Conservation (phyloP, 2,329 filamentous ascomycete genomes). For the Pestalotiopsis sp. region DNA sequence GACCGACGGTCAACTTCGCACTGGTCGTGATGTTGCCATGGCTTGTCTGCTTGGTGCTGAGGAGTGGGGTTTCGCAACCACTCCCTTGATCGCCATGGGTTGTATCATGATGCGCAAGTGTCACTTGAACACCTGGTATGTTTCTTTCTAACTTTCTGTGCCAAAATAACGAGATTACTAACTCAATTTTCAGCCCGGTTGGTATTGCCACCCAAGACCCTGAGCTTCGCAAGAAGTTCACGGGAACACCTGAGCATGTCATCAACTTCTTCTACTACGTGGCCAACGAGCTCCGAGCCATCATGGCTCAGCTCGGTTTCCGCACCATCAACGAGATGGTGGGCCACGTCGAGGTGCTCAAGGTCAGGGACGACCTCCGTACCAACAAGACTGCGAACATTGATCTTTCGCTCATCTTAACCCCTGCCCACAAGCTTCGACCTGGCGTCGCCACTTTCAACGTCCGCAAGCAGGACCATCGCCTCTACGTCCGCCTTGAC, state of each 20-base stretch:
- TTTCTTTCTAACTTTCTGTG: too few relatives aligned
- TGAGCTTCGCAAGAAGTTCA: conserved; percentile 91
- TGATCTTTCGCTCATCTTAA: conserved; percentile 88
- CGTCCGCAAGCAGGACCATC: conserved; percentile 95
- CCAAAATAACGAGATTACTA: conserved; percentile 8
- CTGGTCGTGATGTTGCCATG: conserved; percentile 90
- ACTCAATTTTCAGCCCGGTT: conserved; percentile 57
- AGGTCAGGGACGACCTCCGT: conserved; percentile 84
- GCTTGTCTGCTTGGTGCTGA: conserved; percentile 96
- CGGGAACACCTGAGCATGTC: conserved; percentile 90
- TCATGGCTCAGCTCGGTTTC: conserved; percentile 96
- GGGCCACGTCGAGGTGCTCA: conserved; percentile 84
- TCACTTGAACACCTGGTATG: conserved; percentile 33
- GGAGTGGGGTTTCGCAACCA: conserved; percentile 95
- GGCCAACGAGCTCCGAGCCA: conserved; percentile 91
- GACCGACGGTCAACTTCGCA: conserved; percentile 92
- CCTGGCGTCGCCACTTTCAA: conserved; percentile 97
- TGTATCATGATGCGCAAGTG: conserved; percentile 94
- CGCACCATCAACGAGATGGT: conserved; percentile 98
- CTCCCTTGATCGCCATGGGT: conserved; percentile 93
- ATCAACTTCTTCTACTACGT: conserved; percentile 99
- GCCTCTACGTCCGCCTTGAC: conserved; percentile 88
- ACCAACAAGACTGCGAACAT: conserved; percentile 91
- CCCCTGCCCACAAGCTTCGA: conserved; percentile 92
- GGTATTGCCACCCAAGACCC: conserved; percentile 96